A percentile compares a stretch with the other conserved stretches of the same genome.
Evolutionary conservation across 371 early-diverging fungal genomes (phyloP).

Genomic region (Mortierella sp.): DNA sequence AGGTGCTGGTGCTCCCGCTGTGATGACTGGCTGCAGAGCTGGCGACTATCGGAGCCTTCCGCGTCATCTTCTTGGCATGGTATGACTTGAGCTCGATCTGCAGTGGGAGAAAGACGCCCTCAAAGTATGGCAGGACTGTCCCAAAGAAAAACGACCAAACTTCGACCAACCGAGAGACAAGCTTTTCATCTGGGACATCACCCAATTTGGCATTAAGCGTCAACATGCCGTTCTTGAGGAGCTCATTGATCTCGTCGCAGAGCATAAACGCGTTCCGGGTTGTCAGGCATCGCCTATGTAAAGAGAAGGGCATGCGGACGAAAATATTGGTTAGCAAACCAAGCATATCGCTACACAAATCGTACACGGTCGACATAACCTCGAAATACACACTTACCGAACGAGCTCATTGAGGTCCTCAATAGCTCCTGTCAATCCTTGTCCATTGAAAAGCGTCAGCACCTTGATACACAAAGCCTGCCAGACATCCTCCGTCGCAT

Average conservation of each 20-base stretch:
- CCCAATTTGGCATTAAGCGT: conserved; percentile 80
- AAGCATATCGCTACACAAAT: no score
- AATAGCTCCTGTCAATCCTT: conserved; percentile 83
- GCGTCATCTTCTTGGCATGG: conserved; percentile 25
- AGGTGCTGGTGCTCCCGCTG: conserved; percentile 11
- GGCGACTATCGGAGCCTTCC: conserved; percentile 14
- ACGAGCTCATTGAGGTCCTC: conserved; percentile 88
- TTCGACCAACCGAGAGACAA: conserved; percentile 80
- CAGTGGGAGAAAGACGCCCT: conserved; percentile 88
- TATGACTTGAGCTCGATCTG: conserved; percentile 62
- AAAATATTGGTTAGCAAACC: neutral
- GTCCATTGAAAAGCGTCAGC: conserved; percentile 89
- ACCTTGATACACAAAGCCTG: conserved; percentile 79
- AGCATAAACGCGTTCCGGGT: conserved; percentile 65
- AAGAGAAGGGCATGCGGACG: conserved; percentile 1
- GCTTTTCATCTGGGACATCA: conserved; percentile 78
- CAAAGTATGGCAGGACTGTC: conserved; percentile 87
- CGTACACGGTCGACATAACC: neutral
- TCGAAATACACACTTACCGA: conserved; percentile 59
- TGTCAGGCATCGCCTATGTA: conserved; percentile 68
- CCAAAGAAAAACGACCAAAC: conserved; percentile 91
- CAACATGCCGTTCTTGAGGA: conserved; percentile 79
- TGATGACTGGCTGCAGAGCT: conserved; percentile 14
- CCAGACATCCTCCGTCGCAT: conserved; percentile 78
- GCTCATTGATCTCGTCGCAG: conserved; percentile 70